These are phyloP conservation scores for Zoysia japonica DNA, from an alignment of 176 grass and related monocot genomes.

Conservation along the genomic window DNA sequence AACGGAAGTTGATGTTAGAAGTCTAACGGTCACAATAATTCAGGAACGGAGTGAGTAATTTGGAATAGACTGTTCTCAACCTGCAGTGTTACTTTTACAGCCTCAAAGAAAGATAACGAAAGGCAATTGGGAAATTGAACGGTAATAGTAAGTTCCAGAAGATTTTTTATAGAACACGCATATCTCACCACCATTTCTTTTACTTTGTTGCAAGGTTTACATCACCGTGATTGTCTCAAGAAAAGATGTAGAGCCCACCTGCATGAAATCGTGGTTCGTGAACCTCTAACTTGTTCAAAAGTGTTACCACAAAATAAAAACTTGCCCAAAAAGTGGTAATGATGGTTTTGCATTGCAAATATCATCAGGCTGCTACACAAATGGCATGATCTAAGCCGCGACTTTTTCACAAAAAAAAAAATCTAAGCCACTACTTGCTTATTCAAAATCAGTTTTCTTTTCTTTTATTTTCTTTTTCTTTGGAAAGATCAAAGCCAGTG, in stretches of 20 bases:
- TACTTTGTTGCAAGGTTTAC: neutral
- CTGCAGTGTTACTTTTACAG: neutral
- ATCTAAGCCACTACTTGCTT: neutral
- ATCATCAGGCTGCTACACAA: neutral
- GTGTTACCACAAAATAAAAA: too few relatives aligned
- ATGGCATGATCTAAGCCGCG: neutral
- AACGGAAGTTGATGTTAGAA: too few relatives aligned
- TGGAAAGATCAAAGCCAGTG: neutral
- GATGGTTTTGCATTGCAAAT: neutral
- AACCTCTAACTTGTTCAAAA: neutral
- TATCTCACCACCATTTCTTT: neutral
- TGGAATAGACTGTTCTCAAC: neutral
- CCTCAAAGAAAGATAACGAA: neutral
- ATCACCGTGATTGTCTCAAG: too few relatives aligned
- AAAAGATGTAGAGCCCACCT: neutral
- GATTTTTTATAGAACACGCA: neutral
- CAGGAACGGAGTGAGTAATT: neutral
- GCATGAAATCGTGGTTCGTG: neutral
- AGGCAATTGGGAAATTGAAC: neutral
- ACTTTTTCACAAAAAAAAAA: too few relatives aligned
- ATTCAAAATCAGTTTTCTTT: neutral
- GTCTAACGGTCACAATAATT: too few relatives aligned
- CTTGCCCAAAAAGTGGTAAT: neutral
- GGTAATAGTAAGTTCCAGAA: neutral
- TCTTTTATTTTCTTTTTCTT: neutral